Evolutionary conservation across 805 yeast genomes (phyloP).

Genomic region (Candida germanica): DNA sequence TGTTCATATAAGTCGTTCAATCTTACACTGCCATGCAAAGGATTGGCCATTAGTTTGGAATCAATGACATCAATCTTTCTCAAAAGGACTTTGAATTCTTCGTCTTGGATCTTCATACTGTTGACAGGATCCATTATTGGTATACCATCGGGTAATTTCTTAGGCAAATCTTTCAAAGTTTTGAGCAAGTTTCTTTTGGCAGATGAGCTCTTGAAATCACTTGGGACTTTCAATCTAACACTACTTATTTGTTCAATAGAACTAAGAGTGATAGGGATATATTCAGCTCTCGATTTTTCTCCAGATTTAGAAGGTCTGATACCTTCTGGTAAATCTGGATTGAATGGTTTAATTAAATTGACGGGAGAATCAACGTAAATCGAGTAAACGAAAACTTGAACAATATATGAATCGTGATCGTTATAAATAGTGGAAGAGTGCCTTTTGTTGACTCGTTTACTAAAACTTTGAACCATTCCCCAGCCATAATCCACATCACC

Average conservation of each 20-base stretch:
- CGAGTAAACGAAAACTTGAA: slow-evolving; percentile 75
- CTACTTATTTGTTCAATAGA: slow-evolving; percentile 76
- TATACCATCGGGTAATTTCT: slow-evolving; percentile 85
- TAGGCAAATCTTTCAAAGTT: slow-evolving; percentile 74
- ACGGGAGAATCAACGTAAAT: slow-evolving; percentile 84
- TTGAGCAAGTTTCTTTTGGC: slow-evolving; percentile 63
- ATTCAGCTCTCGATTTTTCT: slow-evolving; percentile 69
- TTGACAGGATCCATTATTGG: slow-evolving; percentile 89
- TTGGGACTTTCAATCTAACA: slow-evolving; percentile 78
- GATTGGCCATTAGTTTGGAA: slow-evolving; percentile 66
- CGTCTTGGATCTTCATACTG: slow-evolving; percentile 88
- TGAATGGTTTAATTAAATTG: slow-evolving; percentile 71
- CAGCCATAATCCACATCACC: slow-evolving; percentile 81
- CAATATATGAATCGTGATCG: slow-evolving; percentile 88
- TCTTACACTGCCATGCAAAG: slow-evolving; percentile 59
- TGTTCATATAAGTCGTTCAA: slow-evolving; percentile 60
- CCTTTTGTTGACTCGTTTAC: slow-evolving; percentile 66
- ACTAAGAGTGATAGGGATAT: slow-evolving; percentile 79
- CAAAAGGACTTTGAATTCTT: slow-evolving; percentile 65
- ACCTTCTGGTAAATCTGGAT: slow-evolving; percentile 81
- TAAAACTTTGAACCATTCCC: slow-evolving; percentile 82
- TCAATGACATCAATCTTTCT: slow-evolving; percentile 83
- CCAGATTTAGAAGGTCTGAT: slow-evolving; percentile 77
- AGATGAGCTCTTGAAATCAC: slow-evolving; percentile 54
- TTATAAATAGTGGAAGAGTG: slow-evolving; percentile 55